Conservation (phyloP, 129 eudicot genomes). For the Centaurea solstitialis region DNA sequence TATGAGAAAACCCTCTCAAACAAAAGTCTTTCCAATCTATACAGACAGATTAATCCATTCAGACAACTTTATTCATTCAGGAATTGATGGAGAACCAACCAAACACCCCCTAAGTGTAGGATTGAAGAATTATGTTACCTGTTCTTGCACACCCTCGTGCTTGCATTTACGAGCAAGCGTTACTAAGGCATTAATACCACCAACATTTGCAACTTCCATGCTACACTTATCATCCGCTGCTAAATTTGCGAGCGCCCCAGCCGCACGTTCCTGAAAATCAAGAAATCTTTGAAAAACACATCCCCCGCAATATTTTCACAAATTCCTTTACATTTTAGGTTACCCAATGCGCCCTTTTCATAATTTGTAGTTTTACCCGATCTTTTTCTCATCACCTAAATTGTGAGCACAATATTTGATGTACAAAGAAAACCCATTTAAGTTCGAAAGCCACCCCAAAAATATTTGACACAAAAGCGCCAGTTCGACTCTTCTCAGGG, state of each 20-base stretch:
- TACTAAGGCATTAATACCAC: constrained; percentile 95
- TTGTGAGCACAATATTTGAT: neutral
- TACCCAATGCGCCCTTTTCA: neutral
- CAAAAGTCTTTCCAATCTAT: too few species aligned
- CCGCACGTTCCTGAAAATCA: constrained; percentile 89
- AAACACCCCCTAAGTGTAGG: neutral
- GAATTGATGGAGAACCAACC: too few species aligned
- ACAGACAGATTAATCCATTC: too few species aligned
- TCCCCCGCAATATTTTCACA: neutral
- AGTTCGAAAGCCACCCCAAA: neutral
- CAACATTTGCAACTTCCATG: constrained; percentile 82
- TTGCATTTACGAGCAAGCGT: constrained; percentile 85
- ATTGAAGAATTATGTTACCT: constrained; percentile 43
- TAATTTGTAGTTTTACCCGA: neutral
- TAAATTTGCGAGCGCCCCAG: constrained; percentile 98
- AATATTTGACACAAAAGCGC: neutral
- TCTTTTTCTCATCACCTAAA: neutral
- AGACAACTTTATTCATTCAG: too few species aligned
- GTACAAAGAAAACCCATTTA: neutral
- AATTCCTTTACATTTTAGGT: constrained; percentile 5
- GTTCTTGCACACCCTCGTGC: constrained; percentile 96
- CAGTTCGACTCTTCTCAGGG: neutral
- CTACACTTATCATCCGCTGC: constrained; percentile 99
- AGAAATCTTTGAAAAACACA: neutral
- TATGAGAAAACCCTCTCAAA: too few species aligned